Conservation (phyloP, 768 basidiomycete genomes). For the Russula sp. region DNA sequence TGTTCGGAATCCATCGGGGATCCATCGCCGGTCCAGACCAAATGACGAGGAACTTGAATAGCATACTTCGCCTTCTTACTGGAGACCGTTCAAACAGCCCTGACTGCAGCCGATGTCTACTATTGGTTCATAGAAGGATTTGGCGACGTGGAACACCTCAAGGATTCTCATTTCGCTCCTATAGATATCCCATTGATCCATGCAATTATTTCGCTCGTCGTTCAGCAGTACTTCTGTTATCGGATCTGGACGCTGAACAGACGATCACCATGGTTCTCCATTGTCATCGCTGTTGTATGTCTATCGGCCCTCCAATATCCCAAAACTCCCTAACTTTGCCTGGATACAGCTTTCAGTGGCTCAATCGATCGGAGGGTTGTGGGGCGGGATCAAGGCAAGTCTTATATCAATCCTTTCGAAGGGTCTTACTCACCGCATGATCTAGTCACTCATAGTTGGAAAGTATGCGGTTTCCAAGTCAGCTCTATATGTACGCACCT, state of each 20-base stretch:
- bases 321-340: background rate
- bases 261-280: constrained; percentile 6
- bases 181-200: constrained; percentile 30
- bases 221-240: constrained; percentile 33
- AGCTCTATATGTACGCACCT: constrained; percentile 8
- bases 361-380: background rate
- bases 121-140: constrained; percentile 30
- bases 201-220: constrained; percentile 26
- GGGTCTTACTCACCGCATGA: background rate
- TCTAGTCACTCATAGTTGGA: background rate
- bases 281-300: constrained; percentile 7
- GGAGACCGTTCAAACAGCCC: constrained; percentile 27
- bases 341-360: background rate
- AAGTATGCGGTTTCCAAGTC: constrained; percentile 4
- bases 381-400: constrained; percentile 16
- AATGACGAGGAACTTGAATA: constrained; percentile 1
- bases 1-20: background rate
- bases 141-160: constrained; percentile 28
- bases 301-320: background rate
- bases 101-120: constrained; percentile 28
- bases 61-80: constrained; percentile 28
- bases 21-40: background rate
- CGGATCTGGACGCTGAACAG: constrained; percentile 29
- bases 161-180: constrained; percentile 25
- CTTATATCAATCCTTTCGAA: background rate